Evolutionary conservation across 2,329 filamentous ascomycete species (phyloP).

Genomic region (Botrytis fabae): DNA sequence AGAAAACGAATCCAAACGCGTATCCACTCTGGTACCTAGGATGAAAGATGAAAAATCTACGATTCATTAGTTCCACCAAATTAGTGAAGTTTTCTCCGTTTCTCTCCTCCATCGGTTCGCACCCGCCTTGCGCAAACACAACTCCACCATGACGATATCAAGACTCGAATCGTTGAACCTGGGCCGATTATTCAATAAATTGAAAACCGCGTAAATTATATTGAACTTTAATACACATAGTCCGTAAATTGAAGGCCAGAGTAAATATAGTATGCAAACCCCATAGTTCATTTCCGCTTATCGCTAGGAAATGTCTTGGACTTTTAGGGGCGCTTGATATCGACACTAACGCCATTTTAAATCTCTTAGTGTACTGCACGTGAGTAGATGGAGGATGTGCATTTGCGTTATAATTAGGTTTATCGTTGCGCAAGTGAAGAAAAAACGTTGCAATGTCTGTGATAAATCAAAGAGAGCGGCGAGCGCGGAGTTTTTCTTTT

Average conservation of each 20-base stretch:
- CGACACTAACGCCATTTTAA: background rate
- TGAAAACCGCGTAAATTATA: background rate
- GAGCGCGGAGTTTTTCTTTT: background rate
- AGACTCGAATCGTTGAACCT: background rate
- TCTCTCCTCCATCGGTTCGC: background rate
- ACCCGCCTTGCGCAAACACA: background rate
- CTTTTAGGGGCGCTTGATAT: slow-evolving; percentile 1
- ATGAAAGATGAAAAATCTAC: background rate
- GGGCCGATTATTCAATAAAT: slow-evolving; percentile 3
- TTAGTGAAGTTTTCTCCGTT: background rate
- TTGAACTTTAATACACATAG: background rate
- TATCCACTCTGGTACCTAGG: background rate
- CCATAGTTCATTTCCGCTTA: slow-evolving; percentile 21
- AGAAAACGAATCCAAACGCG: background rate
- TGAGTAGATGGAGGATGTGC: background rate
- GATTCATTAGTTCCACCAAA: background rate
- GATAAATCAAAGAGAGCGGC: slow-evolving; percentile 5
- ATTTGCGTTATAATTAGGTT: background rate
- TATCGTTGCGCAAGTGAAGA: slow-evolving; percentile 8
- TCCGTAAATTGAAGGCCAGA: background rate
- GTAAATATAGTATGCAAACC: background rate
- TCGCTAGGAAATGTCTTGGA: slow-evolving; percentile 2
- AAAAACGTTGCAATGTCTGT: background rate
- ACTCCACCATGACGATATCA: slow-evolving; percentile 10
- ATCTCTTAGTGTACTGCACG: background rate